Evolutionary conservation across 2,329 filamentous ascomycete species (phyloP), one percentile per base, ranked within the genome.

Genomic region (Pseudogymnoascus sp.): DNA sequence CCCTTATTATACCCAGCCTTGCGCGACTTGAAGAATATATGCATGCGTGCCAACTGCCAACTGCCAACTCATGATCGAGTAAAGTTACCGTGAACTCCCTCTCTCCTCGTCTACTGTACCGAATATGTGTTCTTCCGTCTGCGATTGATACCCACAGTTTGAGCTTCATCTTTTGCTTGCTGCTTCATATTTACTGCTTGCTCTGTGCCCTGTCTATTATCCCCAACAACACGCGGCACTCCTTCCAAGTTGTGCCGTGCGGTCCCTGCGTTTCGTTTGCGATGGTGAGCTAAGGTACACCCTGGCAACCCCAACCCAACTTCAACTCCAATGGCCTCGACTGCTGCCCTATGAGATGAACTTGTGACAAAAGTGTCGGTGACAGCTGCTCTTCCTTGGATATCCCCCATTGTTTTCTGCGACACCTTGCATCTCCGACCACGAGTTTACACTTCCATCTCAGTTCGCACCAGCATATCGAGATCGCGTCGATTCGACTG

Each of bases 261-360:
- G 43, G 43, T 49, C 43, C 43, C 43, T 49, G 43, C 43, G 43
- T 49, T 49, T 49, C 14, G 43, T 49, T 49, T 49, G 43, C 2
- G 12, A 49, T 12, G 21, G 43, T 49, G 43, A 49, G 43, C 43
- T 49, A 49, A 49, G 21, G 43, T 26, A 29, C 23, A 29, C 43
- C 43, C 43, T 49, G 41, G 43, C 23, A 45, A 26, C 43, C 43
- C 43, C 43, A 49, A 49, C 43, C 43, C 43, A 49, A 49, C 43
- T 49, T n/a, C 43, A 49, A n/a, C 6, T 29, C 43, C 23, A 49
- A 49, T 49, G 43, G 23, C 43, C 43, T 49, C 43, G 43, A 49
- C 43, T 29, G 43, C 14, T 49, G 43, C 43, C 43, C 43, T 49
- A 49, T 49, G 43, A 49, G 43, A 21, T 10, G 43, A 49, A 16